Evolutionary conservation across 2,329 filamentous ascomycete species (phyloP).

Genomic region (Xylariaceae sp.): DNA sequence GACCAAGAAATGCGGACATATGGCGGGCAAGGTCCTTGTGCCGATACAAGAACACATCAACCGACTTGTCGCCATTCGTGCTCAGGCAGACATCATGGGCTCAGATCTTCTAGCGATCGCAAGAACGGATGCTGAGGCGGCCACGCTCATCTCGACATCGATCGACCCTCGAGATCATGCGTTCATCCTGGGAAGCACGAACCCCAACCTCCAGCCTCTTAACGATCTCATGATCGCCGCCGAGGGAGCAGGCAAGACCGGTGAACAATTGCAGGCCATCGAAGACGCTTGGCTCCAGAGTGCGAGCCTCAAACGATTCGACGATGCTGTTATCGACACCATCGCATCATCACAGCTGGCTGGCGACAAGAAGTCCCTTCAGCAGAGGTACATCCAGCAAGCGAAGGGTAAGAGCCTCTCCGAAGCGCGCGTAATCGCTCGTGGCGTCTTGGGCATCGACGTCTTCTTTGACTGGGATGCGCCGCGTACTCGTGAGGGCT

Average conservation of each 20-base stretch:
- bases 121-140: conserved; percentile 94
- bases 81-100: conserved; percentile 98
- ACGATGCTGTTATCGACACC: conserved; percentile 79
- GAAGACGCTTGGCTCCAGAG: conserved; percentile 83
- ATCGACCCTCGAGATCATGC: conserved; percentile 94
- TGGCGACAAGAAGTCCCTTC: conserved; percentile 65
- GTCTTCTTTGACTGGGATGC: conserved; percentile 93
- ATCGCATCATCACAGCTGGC: conserved; percentile 63
- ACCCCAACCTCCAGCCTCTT: conserved; percentile 76
- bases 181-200: conserved; percentile 89
- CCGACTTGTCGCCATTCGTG: conserved; percentile 90
- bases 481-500: conserved; percentile 90
- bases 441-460: conserved; percentile 70
- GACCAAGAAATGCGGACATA: conserved; percentile 99
- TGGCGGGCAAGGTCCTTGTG: conserved; percentile 97
- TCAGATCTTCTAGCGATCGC: conserved; percentile 86
- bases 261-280: conserved; percentile 78
- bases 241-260: conserved; percentile 75
- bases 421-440: conserved; percentile 78
- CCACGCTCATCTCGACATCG: conserved; percentile 92
- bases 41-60: conserved; percentile 98
- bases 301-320: conserved; percentile 81
- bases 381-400: conserved; percentile 61
- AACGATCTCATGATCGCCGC: conserved; percentile 88
- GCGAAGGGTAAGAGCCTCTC: conserved; percentile 80